A percentile compares a stretch with the other conserved stretches of the same genome.
These are phyloP conservation scores for Chlamydomonas eustigma DNA, from an alignment of 139 green algal species.

Conservation along the genomic window DNA sequence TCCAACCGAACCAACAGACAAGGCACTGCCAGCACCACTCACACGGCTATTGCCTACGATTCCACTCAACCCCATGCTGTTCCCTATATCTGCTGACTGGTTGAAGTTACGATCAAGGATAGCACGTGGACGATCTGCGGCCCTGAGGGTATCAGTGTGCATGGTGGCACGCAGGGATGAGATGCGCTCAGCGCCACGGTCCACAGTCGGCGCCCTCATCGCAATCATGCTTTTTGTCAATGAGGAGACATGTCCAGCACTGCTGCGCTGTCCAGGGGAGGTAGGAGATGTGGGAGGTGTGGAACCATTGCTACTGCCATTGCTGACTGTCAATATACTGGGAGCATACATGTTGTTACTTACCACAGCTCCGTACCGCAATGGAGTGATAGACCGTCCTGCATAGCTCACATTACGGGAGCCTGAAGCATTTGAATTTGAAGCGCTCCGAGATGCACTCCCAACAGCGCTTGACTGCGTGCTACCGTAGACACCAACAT, in stretches of 20 bases:
- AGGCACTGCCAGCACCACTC: constrained; percentile 9
- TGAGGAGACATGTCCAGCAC: background rate
- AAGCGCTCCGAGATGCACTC: no score
- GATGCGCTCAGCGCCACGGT: background rate
- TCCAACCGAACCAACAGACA: constrained; percentile 21
- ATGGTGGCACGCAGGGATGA: constrained; percentile 34
- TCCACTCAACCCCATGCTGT: background rate
- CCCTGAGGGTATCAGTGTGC: constrained; percentile 40
- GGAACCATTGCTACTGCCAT: constrained; percentile 2
- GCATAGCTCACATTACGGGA: background rate
- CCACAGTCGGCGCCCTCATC: background rate
- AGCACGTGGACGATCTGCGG: constrained; percentile 20
- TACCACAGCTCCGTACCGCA: background rate
- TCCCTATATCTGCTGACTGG: constrained; percentile 20
- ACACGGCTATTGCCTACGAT: background rate
- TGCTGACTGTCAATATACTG: background rate
- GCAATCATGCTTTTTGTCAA: background rate
- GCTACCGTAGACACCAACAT: background rate
- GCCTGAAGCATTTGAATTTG: no score
- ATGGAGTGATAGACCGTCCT: background rate
- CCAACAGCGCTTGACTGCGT: no score
- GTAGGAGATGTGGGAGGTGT: background rate
- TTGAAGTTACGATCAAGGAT: constrained; percentile 23
- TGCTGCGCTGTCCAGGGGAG: background rate
- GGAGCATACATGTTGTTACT: background rate